These are phyloP conservation scores for Phytopythium helicoides DNA, from an alignment of 352 stramenopile species.

Conservation along the genomic window DNA sequence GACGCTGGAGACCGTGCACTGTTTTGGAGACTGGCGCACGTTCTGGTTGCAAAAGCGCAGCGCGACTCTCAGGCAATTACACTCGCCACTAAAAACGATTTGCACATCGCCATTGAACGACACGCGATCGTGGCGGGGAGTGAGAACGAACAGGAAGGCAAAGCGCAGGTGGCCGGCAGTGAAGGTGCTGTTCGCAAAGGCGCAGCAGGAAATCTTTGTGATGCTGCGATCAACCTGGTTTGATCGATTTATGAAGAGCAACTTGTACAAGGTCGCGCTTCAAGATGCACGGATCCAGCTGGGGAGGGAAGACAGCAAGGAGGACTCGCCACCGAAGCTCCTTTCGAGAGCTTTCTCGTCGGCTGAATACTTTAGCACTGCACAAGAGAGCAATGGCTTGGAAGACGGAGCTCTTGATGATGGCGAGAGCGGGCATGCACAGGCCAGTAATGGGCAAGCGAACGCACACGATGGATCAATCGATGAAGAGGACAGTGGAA, in stretches of 20 bases:
- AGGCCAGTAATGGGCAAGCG: not conserved
- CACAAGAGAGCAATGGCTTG: conserved; percentile 1
- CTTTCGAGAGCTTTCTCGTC: conserved; percentile 62
- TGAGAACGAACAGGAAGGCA: conserved; percentile 22
- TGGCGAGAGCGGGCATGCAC: conserved; percentile 8
- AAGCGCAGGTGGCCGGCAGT: conserved; percentile 27
- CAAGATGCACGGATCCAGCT: conserved; percentile 71
- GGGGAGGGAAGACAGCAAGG: conserved; percentile 51
- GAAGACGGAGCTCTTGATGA: conserved; percentile 1
- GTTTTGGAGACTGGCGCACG: conserved; percentile 68
- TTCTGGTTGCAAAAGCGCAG: conserved; percentile 71
- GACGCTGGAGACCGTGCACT: conserved; percentile 39
- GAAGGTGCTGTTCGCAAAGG: conserved; percentile 51
- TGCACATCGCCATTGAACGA: conserved; percentile 46
- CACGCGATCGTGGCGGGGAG: conserved; percentile 41
- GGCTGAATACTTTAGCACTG: conserved; percentile 24
- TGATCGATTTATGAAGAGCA: conserved; percentile 82
- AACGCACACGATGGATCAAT: conserved; percentile 5
- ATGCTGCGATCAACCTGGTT: conserved; percentile 83
- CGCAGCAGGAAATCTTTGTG: conserved; percentile 80
- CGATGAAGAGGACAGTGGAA: conserved; percentile 24
- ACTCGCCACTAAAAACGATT: conserved; percentile 66
- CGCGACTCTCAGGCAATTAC: conserved; percentile 80
- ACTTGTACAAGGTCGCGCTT: conserved; percentile 76
- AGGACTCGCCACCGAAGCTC: conserved; percentile 67